A percentile compares a stretch with the other conserved stretches of the same genome.
Evolutionary conservation across 1,284 basidiomycete species (phyloP).

Genomic region (Ceratobasidium sp.): DNA sequence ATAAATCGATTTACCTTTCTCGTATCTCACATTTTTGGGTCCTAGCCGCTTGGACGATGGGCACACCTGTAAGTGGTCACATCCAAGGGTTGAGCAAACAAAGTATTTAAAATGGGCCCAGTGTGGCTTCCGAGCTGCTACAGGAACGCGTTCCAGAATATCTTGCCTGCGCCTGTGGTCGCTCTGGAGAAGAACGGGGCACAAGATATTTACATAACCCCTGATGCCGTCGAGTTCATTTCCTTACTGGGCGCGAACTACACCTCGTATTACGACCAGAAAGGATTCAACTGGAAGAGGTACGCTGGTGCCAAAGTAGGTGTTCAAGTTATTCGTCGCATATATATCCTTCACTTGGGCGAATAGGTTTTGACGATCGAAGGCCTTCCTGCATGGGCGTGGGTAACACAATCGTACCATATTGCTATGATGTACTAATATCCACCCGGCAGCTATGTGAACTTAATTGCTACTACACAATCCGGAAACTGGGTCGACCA

Average conservation of each 20-base stretch:
- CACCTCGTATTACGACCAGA: slow-evolving; percentile 59
- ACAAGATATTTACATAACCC: slow-evolving; percentile 66
- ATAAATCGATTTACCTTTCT: neutral
- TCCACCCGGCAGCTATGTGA: slow-evolving; percentile 42
- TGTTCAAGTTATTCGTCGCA: neutral
- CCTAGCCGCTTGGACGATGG: slow-evolving; percentile 67
- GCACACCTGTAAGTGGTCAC: slow-evolving; percentile 63
- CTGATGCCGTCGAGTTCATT: slow-evolving; percentile 65
- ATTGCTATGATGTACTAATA: too few relatives aligned
- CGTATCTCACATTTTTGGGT: neutral
- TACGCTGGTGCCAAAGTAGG: slow-evolving; percentile 43
- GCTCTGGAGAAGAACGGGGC: slow-evolving; percentile 64
- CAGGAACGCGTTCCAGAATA: slow-evolving; percentile 54
- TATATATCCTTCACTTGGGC: neutral
- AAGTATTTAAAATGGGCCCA: slow-evolving; percentile 49
- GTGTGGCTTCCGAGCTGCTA: slow-evolving; percentile 71
- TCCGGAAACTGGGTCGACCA: slow-evolving; percentile 48
- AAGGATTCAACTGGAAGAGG: slow-evolving; percentile 43
- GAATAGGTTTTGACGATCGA: slow-evolving; percentile 29
- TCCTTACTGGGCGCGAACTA: slow-evolving; percentile 61
- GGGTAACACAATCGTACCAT: neutral
- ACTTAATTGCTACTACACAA: slow-evolving; percentile 45
- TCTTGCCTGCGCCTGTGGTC: slow-evolving; percentile 69
- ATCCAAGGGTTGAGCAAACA: neutral
- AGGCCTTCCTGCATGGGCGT: slow-evolving; percentile 26